Evolutionary conservation across 2,329 filamentous ascomycete genomes (phyloP).

Genomic region (Penicillium sp.): DNA sequence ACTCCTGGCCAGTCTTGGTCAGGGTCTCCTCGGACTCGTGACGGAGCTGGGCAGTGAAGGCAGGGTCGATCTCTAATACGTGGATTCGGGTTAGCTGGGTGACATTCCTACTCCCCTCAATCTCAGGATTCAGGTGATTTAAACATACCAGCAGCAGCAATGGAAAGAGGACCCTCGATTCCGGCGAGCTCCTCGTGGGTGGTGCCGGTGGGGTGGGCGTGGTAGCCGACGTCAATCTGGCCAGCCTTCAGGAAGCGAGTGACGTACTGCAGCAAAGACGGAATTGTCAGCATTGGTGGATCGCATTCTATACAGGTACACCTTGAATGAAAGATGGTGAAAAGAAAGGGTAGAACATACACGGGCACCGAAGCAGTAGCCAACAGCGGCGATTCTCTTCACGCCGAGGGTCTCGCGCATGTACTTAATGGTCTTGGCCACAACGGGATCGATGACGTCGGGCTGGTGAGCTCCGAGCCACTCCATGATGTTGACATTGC

Average conservation of each 20-base stretch:
- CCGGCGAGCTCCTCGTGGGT: conserved; percentile 64
- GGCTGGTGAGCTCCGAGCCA: conserved; percentile 55
- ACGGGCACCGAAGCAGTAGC: conserved; percentile 77
- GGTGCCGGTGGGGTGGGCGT: conserved; percentile 77
- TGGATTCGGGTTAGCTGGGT: conserved; percentile 3
- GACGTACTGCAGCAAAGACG: conserved; percentile 53
- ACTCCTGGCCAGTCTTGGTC: conserved; percentile 57
- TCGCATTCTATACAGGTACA: not conserved
- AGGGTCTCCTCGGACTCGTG: conserved; percentile 67
- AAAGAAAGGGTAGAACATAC: conserved; percentile 35
- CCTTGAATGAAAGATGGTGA: not conserved
- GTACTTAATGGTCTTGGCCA: conserved; percentile 53
- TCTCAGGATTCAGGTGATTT: not conserved
- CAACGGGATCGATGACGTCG: conserved; percentile 53
- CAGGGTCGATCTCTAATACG: conserved; percentile 60
- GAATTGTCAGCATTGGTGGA: not conserved
- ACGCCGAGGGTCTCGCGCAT: conserved; percentile 57
- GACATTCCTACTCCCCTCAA: not conserved
- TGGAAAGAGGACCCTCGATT: conserved; percentile 68
- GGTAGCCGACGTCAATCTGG: conserved; percentile 67
- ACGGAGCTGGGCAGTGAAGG: conserved; percentile 65
- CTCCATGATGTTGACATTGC: conserved; percentile 49
- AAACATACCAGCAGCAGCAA: conserved; percentile 55
- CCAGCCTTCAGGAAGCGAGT: conserved; percentile 65
- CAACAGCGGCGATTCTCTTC: conserved; percentile 63